Conservation (phyloP, 805 yeast species). For the Blastobotrys robertii region DNA sequence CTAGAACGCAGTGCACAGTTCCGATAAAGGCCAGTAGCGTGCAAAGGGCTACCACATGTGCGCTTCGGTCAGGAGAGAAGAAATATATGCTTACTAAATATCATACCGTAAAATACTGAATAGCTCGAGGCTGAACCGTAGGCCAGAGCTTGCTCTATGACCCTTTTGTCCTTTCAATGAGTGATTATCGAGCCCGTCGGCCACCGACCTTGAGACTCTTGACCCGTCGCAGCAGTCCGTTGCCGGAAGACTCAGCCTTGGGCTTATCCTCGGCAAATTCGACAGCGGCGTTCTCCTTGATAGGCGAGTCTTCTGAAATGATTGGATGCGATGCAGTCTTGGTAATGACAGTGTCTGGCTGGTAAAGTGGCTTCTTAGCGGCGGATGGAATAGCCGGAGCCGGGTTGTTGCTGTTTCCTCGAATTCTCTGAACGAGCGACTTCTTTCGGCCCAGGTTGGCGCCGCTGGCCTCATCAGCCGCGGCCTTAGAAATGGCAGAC, state of each 20-base stretch:
- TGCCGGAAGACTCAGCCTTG: constrained; percentile 11
- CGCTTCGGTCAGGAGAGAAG: too few relatives aligned
- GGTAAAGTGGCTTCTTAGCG: too few relatives aligned
- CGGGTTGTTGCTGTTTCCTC: constrained; percentile 22
- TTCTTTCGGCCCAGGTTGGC: constrained; percentile 67
- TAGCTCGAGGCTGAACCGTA: too few relatives aligned
- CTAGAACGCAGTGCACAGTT: too few relatives aligned
- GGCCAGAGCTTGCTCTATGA: too few relatives aligned
- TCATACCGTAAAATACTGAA: too few relatives aligned
- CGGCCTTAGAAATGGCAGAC: constrained; percentile 30
- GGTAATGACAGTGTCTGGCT: too few relatives aligned
- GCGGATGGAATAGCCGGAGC: constrained; percentile 7
- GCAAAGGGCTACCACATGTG: too few relatives aligned
- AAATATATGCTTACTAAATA: too few relatives aligned
- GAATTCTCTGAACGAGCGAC: constrained; percentile 64
- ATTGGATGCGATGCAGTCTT: too few relatives aligned
- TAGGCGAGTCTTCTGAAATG: too few relatives aligned
- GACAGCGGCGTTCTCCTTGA: neutral
- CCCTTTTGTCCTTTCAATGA: neutral
- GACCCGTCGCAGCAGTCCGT: constrained; percentile 65
- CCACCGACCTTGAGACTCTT: constrained; percentile 74
- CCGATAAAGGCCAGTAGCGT: too few relatives aligned
- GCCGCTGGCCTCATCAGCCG: constrained; percentile 17
- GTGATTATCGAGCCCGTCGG: constrained; percentile 8
- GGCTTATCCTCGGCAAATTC: constrained; percentile 16